Conservation (phyloP, 805 yeast species). For the Clavispora santaluciae region DNA sequence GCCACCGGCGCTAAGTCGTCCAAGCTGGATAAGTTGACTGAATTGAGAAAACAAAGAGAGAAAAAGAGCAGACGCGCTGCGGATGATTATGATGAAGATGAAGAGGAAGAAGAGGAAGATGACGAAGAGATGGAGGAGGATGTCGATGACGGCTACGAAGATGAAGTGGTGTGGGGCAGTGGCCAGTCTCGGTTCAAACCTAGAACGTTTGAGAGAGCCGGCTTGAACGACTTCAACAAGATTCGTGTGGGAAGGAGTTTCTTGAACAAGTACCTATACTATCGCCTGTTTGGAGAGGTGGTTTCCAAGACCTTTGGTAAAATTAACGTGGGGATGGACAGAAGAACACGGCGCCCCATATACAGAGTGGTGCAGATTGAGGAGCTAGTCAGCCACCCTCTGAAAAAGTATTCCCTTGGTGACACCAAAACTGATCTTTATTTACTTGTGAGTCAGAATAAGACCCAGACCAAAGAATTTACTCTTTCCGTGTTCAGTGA, state of each 20-base stretch:
- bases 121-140: slow-evolving; percentile 36
- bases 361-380: slow-evolving; percentile 84
- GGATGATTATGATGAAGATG: slow-evolving; percentile 16
- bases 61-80: slow-evolving; percentile 44
- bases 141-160: slow-evolving; percentile 40
- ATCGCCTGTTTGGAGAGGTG: slow-evolving; percentile 71
- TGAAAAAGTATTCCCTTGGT: slow-evolving; percentile 39
- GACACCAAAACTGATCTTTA: slow-evolving; percentile 45
- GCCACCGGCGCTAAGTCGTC: slow-evolving; percentile 23
- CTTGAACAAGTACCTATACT: slow-evolving; percentile 69
- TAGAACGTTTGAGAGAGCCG: slow-evolving; percentile 39
- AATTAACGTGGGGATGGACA: slow-evolving; percentile 72
- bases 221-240: slow-evolving; percentile 62
- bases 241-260: slow-evolving; percentile 74
- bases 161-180: slow-evolving; percentile 33
- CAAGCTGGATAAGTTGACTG: slow-evolving; percentile 57
- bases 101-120: slow-evolving; percentile 22
- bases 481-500: slow-evolving; percentile 81
- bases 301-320: slow-evolving; percentile 76
- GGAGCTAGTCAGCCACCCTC: slow-evolving; percentile 46
- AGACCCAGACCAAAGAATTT: slow-evolving; percentile 62
- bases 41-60: slow-evolving; percentile 71
- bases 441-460: slow-evolving; percentile 78
- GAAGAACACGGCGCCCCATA: slow-evolving; percentile 53
- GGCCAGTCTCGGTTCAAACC: slow-evolving; percentile 20